Conservation (phyloP, 352 stramenopile genomes). For the Blastocystis sp. region DNA sequence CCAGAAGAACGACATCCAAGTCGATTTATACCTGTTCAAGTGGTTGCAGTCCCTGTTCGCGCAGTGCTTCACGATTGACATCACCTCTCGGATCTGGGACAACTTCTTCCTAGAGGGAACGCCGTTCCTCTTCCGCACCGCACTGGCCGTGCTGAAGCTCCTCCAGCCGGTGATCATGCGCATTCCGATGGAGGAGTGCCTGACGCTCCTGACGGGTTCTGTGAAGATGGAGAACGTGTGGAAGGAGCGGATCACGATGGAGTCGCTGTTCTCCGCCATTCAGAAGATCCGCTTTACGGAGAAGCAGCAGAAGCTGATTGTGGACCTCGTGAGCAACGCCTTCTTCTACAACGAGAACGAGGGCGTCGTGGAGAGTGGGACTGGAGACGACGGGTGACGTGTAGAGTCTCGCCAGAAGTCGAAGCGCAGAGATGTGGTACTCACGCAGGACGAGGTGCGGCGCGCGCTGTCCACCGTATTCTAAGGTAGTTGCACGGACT, state of each 20-base stretch:
- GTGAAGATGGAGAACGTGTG: slow-evolving; percentile 36
- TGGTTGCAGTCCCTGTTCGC: slow-evolving; percentile 60
- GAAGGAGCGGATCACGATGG: slow-evolving; percentile 16
- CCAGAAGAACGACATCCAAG: slow-evolving; percentile 11
- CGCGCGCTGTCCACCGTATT: slow-evolving; percentile 42
- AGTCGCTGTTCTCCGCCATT: slow-evolving; percentile 24
- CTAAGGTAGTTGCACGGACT: slow-evolving; percentile 33
- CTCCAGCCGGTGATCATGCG: slow-evolving; percentile 34
- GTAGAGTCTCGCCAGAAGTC: background rate
- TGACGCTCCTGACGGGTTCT: slow-evolving; percentile 19
- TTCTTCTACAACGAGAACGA: slow-evolving; percentile 56
- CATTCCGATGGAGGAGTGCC: slow-evolving; percentile 28
- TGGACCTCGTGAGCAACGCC: slow-evolving; percentile 16
- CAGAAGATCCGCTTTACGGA: slow-evolving; percentile 32
- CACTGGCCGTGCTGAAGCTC: slow-evolving; percentile 40
- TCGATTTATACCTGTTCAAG: slow-evolving; percentile 45
- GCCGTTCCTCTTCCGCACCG: slow-evolving; percentile 29
- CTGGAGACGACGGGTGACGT: background rate
- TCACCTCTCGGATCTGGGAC: slow-evolving; percentile 47
- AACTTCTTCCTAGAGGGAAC: slow-evolving; percentile 64
- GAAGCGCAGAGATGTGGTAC: background rate
- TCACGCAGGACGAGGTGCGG: slow-evolving; percentile 24
- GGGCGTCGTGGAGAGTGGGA: background rate
- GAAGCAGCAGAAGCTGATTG: slow-evolving; percentile 27
- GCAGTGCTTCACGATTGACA: slow-evolving; percentile 56